Evolutionary conservation across 306 rosid species (phyloP), one percentile per base, ranked within the genome.

Genomic region (Hippophae tibetana): DNA sequence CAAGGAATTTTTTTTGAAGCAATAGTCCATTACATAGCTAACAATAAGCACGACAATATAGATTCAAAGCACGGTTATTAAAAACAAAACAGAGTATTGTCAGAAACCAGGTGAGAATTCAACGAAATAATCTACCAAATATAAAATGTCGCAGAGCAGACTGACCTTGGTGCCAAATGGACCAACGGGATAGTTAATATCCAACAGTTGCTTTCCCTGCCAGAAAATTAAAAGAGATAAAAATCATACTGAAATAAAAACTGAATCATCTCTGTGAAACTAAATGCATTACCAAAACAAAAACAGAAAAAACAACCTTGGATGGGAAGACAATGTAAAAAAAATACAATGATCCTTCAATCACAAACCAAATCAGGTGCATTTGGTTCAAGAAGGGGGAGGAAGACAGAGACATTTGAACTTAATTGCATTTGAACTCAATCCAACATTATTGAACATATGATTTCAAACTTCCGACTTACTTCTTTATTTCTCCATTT

Each of bases 141-240:
- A 26, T 61, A 31, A 31, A 14, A 40, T 31, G 38, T 26, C 6
- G 42, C 63, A 18, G 5, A 50, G 57, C 44, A 53, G 27, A 74
- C 89, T 59, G 43, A 86, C 97, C 97, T 83, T 89, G 31, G 97
- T 86, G 70, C 95, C 92, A 9, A 89, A 89, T 60, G 97, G 95
- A 58, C 97, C 95, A 18, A 27, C 81, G 0, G 97, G 97, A 60
- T 63, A 58, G 71, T 89, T 11, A 7, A 81, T 83, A 48, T 79
- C 89, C 57, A 81, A 76, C 62, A 81, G 5, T 38, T 72, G 57
- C 69, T 31, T 83, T 78, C 95, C 97, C 95, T 89, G 64, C 56
- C 56, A 26, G 67, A 47, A 61, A 44, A 6, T 46, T 26, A 60
- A 14, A 50, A 56, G 46, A 23, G 10, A 46, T 1, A 6, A 3